A percentile compares a stretch with the other conserved stretches of the same genome.
Conservation (phyloP, 192 early-diverging fungal species). For the Dimargaris verticillata region DNA sequence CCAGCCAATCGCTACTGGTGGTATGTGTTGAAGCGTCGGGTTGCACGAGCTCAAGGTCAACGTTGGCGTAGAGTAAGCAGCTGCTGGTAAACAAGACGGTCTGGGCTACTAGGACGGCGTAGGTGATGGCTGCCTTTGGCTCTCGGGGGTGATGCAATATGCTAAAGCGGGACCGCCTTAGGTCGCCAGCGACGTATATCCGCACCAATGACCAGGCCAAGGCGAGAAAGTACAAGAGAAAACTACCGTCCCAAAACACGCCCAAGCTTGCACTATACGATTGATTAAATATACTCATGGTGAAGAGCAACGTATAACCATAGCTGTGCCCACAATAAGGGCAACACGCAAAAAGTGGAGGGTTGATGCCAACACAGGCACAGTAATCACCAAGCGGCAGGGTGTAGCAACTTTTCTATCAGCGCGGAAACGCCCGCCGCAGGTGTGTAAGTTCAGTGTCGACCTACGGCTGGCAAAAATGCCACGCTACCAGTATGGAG, state of each 20-base stretch:
- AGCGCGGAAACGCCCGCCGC: too few species aligned
- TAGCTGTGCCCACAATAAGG: too few species aligned
- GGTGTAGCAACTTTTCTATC: too few species aligned
- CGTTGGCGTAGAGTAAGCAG: neutral
- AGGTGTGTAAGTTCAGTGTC: too few species aligned
- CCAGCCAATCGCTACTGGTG: neutral
- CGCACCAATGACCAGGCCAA: neutral
- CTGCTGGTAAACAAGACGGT: neutral
- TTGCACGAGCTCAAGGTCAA: neutral
- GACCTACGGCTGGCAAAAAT: too few species aligned
- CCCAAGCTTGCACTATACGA: neutral
- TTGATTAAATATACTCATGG: neutral
- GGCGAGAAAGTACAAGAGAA: slow-evolving; percentile 1
- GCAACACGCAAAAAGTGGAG: too few species aligned
- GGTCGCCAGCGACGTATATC: neutral
- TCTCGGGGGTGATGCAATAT: neutral
- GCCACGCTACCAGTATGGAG: too few species aligned
- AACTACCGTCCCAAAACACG: neutral
- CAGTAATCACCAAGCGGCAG: too few species aligned
- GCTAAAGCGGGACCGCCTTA: neutral
- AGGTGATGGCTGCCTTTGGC: slow-evolving; percentile 3
- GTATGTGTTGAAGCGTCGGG: neutral
- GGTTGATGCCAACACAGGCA: too few species aligned
- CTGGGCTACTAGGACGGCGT: slow-evolving; percentile 2
- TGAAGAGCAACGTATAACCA: too few species aligned